Conservation (phyloP, 495 filamentous ascomycete genomes). For the Talaromyces borbonicus region DNA sequence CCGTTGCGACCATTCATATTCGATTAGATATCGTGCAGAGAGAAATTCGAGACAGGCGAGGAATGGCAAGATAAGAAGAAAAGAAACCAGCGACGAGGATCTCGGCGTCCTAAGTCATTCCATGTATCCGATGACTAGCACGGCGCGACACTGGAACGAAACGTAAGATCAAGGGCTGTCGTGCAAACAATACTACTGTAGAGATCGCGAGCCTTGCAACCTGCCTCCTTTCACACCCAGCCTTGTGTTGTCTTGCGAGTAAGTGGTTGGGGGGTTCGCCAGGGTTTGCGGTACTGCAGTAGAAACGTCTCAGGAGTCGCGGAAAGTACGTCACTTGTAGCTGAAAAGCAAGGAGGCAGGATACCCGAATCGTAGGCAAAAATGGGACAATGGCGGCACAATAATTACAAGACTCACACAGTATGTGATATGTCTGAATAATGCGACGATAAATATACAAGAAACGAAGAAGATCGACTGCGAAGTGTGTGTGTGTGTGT, state of each 20-base stretch:
- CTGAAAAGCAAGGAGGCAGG: not conserved
- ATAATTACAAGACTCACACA: not conserved
- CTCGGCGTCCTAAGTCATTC: not conserved
- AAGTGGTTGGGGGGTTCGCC: not conserved
- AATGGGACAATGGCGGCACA: not conserved
- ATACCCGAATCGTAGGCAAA: not conserved
- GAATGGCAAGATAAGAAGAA: not conserved
- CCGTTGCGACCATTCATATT: constrained; percentile 52
- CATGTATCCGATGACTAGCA: constrained; percentile 2
- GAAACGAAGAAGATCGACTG: not conserved
- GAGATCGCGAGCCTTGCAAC: not conserved
- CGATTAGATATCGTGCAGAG: not conserved
- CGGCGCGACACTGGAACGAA: no score
- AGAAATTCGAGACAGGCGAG: no score
- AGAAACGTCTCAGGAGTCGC: constrained; percentile 3
- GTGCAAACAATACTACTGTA: not conserved
- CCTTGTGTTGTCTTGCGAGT: not conserved
- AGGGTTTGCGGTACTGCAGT: not conserved
- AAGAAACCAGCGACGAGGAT: not conserved
- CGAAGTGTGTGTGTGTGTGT: no score
- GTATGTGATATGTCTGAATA: not conserved
- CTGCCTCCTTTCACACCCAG: not conserved
- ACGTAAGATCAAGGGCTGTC: no score
- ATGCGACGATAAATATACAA: not conserved
- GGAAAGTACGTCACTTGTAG: not conserved